Conservation (phyloP, 257 asterid species). For the Salvia hispanica region DNA sequence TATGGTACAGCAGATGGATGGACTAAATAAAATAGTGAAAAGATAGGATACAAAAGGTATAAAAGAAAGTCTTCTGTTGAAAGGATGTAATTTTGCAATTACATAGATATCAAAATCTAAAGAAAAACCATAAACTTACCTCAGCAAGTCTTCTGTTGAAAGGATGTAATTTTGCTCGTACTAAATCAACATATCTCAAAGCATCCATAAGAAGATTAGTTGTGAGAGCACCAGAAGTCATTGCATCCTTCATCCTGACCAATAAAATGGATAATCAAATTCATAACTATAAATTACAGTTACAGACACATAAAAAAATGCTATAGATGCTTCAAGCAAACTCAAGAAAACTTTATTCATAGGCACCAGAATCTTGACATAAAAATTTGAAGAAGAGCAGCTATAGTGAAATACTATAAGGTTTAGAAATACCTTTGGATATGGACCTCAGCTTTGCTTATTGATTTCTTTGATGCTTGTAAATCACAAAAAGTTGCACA, state of each 20-base stretch:
- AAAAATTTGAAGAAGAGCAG: not conserved
- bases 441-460: slow-evolving; percentile 48
- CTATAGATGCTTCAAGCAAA: slow-evolving; percentile 9
- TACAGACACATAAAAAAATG: not conserved
- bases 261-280: slow-evolving; percentile 28
- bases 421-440: slow-evolving; percentile 51
- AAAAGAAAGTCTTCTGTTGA: not conserved
- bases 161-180: slow-evolving; percentile 58
- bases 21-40: not conserved
- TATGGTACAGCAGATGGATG: slow-evolving; percentile 6
- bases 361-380: not conserved
- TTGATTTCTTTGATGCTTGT: slow-evolving; percentile 51
- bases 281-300: slow-evolving; percentile 4
- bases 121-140: slow-evolving; percentile 43
- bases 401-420: not conserved
- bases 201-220: slow-evolving; percentile 44
- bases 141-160: slow-evolving; percentile 83
- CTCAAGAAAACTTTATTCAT: not conserved
- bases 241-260: slow-evolving; percentile 68
- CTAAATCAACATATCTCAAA: slow-evolving; percentile 43
- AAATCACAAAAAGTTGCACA: slow-evolving; percentile 65
- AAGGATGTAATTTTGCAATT: no score
- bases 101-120: slow-evolving; percentile 6
- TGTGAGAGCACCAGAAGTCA: slow-evolving; percentile 47
- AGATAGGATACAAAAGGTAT: not conserved